These are phyloP conservation scores for Trichosanthes truncata DNA, from an alignment of 306 rosid genomes.

Conservation along the genomic window DNA sequence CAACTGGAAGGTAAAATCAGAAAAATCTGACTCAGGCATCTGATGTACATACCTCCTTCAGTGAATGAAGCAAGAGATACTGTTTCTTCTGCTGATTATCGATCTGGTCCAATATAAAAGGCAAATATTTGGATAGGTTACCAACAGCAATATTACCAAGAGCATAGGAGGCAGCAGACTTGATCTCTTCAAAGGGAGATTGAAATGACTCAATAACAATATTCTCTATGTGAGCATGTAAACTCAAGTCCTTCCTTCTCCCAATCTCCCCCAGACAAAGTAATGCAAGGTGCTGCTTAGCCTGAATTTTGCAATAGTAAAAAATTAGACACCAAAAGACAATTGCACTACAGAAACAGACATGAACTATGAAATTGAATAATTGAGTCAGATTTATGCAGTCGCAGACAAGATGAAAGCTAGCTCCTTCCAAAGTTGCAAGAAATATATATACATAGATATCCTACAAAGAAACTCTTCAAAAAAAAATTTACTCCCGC, in stretches of 20 bases:
- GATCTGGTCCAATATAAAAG: conserved; percentile 95
- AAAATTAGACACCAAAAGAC: background rate
- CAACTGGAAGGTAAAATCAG: background rate
- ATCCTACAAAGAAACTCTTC: background rate
- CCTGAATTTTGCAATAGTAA: conserved; percentile 34
- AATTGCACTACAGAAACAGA: background rate
- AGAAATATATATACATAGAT: background rate
- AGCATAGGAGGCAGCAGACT: conserved; percentile 98
- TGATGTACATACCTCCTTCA: conserved; percentile 69
- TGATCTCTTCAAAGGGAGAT: conserved; percentile 98
- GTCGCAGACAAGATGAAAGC: background rate
- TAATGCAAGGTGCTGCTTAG: conserved; percentile 95
- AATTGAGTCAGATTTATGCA: background rate
- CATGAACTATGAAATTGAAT: background rate
- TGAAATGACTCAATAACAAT: conserved; percentile 95
- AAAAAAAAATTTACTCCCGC: background rate
- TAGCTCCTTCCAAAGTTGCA: background rate
- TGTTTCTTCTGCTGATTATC: conserved; percentile 99
- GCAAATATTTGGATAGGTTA: conserved; percentile 90
- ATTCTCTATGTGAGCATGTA: conserved; percentile 78
- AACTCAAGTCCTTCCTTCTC: conserved; percentile 89
- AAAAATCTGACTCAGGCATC: conserved; percentile 11
- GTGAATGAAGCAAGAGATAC: conserved; percentile 93
- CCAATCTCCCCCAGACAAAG: conserved; percentile 97
- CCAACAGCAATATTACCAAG: conserved; percentile 99